Percentiles rank a stretch among this genome's conserved stretches.
phyloP scores from a whole-genome alignment of 176 grass and related monocot species.

The Elaeis guineensis region DNA sequence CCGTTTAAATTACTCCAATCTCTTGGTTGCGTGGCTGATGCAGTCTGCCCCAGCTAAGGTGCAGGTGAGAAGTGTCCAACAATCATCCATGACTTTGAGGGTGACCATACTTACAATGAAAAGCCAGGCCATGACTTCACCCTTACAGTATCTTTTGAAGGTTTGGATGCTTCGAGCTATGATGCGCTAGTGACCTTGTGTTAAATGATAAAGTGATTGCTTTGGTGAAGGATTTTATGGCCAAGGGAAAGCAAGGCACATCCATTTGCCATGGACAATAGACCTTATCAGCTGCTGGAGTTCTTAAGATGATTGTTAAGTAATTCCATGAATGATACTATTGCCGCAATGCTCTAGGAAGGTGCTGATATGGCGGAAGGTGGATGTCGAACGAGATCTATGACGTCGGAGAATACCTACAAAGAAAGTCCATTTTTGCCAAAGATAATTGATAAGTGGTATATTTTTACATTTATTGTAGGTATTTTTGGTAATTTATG shows the following conservation, averaged over 20 bases:
- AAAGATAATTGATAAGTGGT: no score
- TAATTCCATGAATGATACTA: no score
- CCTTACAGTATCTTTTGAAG: conserved; percentile 61
- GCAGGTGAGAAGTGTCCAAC: conserved; percentile 69
- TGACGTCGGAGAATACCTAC: no score
- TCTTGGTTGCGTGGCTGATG: conserved; percentile 74
- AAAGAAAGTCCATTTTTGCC: no score
- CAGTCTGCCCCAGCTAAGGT: conserved; percentile 60
- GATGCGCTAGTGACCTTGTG: conserved; percentile 74
- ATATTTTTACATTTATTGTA: no score
- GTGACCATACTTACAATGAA: conserved; percentile 94
- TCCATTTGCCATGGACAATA: conserved; percentile 92
- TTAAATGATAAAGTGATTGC: conserved; percentile 62
- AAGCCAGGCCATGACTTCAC: conserved; percentile 88
- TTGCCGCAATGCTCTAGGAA: no score
- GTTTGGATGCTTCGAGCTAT: conserved; percentile 48
- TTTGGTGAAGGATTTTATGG: conserved; percentile 61
- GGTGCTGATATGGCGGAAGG: no score
- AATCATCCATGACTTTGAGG: conserved; percentile 91
- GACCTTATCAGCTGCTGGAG: conserved; percentile 83
- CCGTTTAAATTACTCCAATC: conserved; percentile 87
- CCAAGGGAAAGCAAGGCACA: conserved; percentile 61
- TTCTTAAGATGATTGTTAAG: conserved; percentile 40
- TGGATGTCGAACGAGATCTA: no score
- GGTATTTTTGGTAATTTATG: no score